phyloP scores from a whole-genome alignment of 2,329 filamentous ascomycete genomes.

The Volutella citrinella region DNA sequence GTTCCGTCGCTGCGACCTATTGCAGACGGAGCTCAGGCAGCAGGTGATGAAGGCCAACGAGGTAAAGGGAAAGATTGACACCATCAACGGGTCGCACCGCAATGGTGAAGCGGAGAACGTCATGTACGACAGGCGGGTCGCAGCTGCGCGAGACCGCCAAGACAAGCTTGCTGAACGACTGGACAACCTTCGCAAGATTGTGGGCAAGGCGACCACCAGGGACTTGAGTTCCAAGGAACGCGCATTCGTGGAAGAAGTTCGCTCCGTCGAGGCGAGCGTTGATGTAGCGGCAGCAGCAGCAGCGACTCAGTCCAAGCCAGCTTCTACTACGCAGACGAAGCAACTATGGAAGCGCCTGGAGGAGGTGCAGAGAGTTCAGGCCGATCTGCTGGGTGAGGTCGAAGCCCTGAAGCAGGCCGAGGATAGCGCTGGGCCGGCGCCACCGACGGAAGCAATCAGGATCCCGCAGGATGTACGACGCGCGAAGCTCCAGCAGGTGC shows the following conservation, averaged over 20 bases:
- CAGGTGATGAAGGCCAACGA: conserved; percentile 66
- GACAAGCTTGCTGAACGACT: conserved; percentile 55
- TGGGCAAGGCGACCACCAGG: conserved; percentile 39
- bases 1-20: conserved; percentile 66
- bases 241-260: conserved; percentile 44
- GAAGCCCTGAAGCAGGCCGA: conserved; percentile 38
- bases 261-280: conserved; percentile 53
- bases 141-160: conserved; percentile 53
- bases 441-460: conserved; percentile 39
- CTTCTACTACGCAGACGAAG: conserved; percentile 38
- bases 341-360: conserved; percentile 56
- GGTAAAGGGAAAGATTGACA: conserved; percentile 64
- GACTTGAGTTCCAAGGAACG: conserved; percentile 44
- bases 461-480: conserved; percentile 60
- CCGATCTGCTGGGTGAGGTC: conserved; percentile 51
- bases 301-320: conserved; percentile 35
- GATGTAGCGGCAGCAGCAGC: too few relatives aligned
- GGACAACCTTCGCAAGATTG: conserved; percentile 51
- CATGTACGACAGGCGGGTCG: conserved; percentile 58
- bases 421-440: conserved; percentile 24
- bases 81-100: conserved; percentile 48
- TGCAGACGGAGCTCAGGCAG: conserved; percentile 64
- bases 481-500: conserved; percentile 63
- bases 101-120: conserved; percentile 52
- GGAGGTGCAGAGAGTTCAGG: conserved; percentile 51